phyloP scores from a whole-genome alignment of 2,329 filamentous ascomycete species.

The Zarea fungicola region DNA sequence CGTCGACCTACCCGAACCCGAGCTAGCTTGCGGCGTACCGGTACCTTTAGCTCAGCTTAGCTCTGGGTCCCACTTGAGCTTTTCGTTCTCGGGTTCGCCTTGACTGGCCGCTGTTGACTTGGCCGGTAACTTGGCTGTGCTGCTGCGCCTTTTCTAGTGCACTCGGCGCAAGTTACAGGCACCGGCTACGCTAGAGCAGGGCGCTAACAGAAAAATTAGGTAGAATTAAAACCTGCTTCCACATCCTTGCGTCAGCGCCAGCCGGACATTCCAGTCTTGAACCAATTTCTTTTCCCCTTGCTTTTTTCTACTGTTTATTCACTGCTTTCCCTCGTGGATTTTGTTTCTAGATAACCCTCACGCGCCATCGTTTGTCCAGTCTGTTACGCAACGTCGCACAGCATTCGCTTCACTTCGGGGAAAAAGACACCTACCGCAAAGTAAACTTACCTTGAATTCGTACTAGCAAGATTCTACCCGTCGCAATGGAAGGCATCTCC shows the following conservation, averaged over 20 bases:
- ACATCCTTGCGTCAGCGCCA: conserved; percentile 9
- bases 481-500: conserved; percentile 49
- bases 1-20: too few relatives aligned
- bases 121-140: too few relatives aligned
- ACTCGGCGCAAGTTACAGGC: background rate
- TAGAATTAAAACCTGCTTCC: conserved; percentile 7
- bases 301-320: background rate
- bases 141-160: background rate
- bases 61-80: too few relatives aligned
- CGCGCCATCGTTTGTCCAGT: too few relatives aligned
- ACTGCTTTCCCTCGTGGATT: background rate
- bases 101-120: too few relatives aligned
- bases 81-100: too few relatives aligned
- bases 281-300: background rate
- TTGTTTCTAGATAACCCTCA: too few relatives aligned
- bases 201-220: background rate
- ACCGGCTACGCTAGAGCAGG: background rate
- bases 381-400: too few relatives aligned
- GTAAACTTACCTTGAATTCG: background rate
- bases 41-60: too few relatives aligned
- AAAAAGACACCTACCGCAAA: background rate
- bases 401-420: too few relatives aligned
- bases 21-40: too few relatives aligned
- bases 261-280: background rate
- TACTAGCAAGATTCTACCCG: background rate